These are phyloP conservation scores for Bauhinia variegata DNA, from an alignment of 306 rosid genomes.

Conservation along the genomic window DNA sequence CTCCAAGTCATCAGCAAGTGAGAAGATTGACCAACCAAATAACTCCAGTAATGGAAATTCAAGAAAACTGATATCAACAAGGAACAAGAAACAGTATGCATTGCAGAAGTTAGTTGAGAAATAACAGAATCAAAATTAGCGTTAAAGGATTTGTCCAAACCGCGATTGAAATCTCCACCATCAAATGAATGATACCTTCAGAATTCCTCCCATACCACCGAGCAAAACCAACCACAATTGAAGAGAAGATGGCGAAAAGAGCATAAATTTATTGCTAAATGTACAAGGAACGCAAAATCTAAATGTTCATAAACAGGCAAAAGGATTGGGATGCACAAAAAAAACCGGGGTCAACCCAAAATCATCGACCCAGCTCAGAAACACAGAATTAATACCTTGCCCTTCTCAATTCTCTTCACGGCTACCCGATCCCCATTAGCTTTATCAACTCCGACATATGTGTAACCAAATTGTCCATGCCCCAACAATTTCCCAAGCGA, in stretches of 20 bases:
- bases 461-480: constrained; percentile 96
- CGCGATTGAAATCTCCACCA: constrained; percentile 32
- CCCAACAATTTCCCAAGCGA: constrained; percentile 90
- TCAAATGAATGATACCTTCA: neutral
- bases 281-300: constrained; percentile 12
- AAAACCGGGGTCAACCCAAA: neutral
- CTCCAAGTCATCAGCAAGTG: neutral
- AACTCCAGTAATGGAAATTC: constrained; percentile 18
- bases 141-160: constrained; percentile 21
- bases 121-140: constrained; percentile 15
- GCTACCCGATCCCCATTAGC: constrained; percentile 93
- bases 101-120: constrained; percentile 18
- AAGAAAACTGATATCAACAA: constrained; percentile 23
- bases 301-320: constrained; percentile 12
- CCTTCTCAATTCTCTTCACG: constrained; percentile 87
- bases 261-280: neutral
- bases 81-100: constrained; percentile 35
- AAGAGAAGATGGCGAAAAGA: neutral
- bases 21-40: constrained; percentile 25
- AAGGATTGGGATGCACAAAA: constrained; percentile 12
- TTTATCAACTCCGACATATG: constrained; percentile 81
- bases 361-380: constrained; percentile 19
- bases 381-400: constrained; percentile 58
- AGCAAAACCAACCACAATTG: constrained; percentile 11
- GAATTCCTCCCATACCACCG: constrained; percentile 15